phyloP scores from a whole-genome alignment of 495 filamentous ascomycete species.

The Penicillium taxi region DNA sequence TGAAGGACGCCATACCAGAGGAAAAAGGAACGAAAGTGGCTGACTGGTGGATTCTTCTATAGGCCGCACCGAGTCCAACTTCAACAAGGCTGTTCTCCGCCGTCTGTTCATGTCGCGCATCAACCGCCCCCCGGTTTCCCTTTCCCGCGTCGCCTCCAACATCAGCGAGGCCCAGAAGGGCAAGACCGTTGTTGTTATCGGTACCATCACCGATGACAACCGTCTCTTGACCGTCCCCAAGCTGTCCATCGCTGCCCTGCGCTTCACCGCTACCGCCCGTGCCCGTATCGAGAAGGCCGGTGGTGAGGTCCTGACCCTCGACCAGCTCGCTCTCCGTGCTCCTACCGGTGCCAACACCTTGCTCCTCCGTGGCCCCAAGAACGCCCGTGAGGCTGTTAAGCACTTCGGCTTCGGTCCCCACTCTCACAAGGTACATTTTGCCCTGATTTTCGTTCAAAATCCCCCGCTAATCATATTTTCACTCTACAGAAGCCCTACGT shows the following conservation, averaged over 20 bases:
- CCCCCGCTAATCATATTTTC: conserved; percentile 1
- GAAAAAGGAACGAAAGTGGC: conserved; percentile 10
- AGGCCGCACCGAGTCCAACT: conserved; percentile 92
- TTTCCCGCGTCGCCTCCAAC: conserved; percentile 74
- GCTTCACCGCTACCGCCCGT: conserved; percentile 91
- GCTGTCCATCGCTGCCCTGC: conserved; percentile 81
- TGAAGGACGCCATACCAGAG: not conserved
- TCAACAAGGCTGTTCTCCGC: conserved; percentile 95
- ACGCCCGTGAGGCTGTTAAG: conserved; percentile 92
- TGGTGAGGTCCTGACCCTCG: conserved; percentile 87
- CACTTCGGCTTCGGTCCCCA: conserved; percentile 98
- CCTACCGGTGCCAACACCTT: conserved; percentile 94
- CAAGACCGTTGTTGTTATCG: conserved; percentile 88
- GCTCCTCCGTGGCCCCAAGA: conserved; percentile 93
- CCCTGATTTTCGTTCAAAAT: conserved; percentile 4
- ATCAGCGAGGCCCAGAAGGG: conserved; percentile 59
- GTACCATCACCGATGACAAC: conserved; percentile 94
- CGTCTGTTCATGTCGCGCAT: conserved; percentile 95
- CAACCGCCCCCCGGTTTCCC: conserved; percentile 90
- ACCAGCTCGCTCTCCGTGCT: conserved; percentile 87
- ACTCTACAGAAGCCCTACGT: conserved; percentile 77
- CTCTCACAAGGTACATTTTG: conserved; percentile 76
- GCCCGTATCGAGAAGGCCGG: conserved; percentile 88
- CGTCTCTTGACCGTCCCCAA: conserved; percentile 84
- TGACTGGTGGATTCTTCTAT: conserved; percentile 11